Evolutionary conservation across 331 rosid genomes (phyloP), one percentile per base, ranked within the genome.

Genomic region (Telfairia occidentalis): DNA sequence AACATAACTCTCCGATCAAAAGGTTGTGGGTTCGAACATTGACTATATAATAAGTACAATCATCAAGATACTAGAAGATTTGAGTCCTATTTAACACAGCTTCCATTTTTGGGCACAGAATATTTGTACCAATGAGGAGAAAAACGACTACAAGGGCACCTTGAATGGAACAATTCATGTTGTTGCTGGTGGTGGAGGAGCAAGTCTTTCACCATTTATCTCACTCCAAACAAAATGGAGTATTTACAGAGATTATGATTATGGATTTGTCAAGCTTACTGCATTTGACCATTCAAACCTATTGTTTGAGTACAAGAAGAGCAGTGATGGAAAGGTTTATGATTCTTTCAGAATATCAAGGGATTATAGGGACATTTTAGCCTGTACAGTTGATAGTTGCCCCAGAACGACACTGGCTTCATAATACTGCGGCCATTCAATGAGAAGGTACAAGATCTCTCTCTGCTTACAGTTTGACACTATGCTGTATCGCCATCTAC

Each of bases 171-270:
- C 92, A 77, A 89, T 87, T 77, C 92, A 88, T 35, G 90, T 89
- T 50, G 92, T 86, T 76, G 91, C 96, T 26, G 96, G 91, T 13
- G 92, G 96, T 46, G 96, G 73, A 37, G 92, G 96, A 29, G 90
- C 88, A 58, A 82, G 87, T 72, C 91, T 85, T 58, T 81, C 92
- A 43, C 71, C 87, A 30, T 87, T 85, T 64, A 81, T 91, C n/a
- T 28, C 90, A 71, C 81, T 91, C 74, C 75, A 87, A 78, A 89
- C 96, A 42, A 80, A 69, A 77, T 89, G 96, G 96, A 87, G 90
- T 66, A 76, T 91, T 78, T 88, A 81, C 32, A 86, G 78, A 74
- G 96, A 91, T 78, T 81, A 81, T 24, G 90, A 91, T 65, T 77
- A 81, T 16, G 91, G 91, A 32, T 87, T 87, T 55, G 89, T 89